Base-by-base conservation (phyloP, 2,329 filamentous ascomycete species). In the Hymenoscyphus repandus region DNA sequence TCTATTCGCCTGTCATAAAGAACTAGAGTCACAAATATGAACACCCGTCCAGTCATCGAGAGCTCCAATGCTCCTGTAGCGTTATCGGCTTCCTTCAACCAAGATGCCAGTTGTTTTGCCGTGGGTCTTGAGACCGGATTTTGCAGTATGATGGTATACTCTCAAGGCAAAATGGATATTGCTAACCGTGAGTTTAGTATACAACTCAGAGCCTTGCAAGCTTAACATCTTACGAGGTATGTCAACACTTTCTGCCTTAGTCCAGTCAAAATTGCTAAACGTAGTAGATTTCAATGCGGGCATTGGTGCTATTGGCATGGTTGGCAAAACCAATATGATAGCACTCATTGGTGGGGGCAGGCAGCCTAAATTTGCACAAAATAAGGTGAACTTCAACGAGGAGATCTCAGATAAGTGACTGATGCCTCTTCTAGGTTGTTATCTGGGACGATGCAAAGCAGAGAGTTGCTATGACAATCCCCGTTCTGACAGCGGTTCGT, bases 381-480 rank as follows among this genome's bases (percentile, higher is more conserved):
- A 91, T 70, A 95, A 95, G 75, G 88, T 84, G 62, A 39, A 13
- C 7, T 27, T 5, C 33, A 20, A 5, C 5, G 6, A 22, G 30
- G 20, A 22, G 22, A 12, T 18, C 18, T 15, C n/a, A 20, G 27
- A 45, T 10, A 13, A 37, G 12, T 27, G 42, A 34, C 54, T 63
- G 17, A 61, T 47, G 20, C 17, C 39, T 37, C 54, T 50, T 59
- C 20, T 51, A 85, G 81, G 78, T 91, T 44, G 83, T 95, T 58
- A 88, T 97, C 61, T 97, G 91, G 91, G 91, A 99, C 68, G 90
- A 95, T 62, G 77, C 82, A 54, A 88, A 87, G 58, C 82, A 86
- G 55, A 86, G 85, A 58, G 82, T 85, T 6, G 77, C 88, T 12
- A 86, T 91, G 56, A 87, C 77, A 3, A 74, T 97, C 61, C 86